A percentile compares a stretch with the other conserved stretches of the same genome.
These are phyloP conservation scores for Thinopyrum elongatum DNA, from an alignment of 176 grass and related monocot genomes.

Conservation along the genomic window DNA sequence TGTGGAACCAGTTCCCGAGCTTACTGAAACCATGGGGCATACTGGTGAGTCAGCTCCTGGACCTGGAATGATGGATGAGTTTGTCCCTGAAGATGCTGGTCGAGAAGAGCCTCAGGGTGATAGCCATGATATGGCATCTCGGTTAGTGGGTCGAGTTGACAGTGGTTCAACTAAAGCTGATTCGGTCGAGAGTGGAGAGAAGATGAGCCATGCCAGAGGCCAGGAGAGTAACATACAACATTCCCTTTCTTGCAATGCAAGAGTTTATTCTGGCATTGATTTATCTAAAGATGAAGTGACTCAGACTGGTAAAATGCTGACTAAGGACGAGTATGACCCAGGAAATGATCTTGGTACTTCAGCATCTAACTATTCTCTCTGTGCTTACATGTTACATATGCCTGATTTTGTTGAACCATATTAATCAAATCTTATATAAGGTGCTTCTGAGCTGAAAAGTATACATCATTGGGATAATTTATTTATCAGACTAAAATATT, in stretches of 20 bases:
- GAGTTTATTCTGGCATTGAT: constrained; percentile 87
- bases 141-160: constrained; percentile 72
- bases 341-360: constrained; percentile 65
- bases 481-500: constrained; percentile 4
- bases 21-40: constrained; percentile 81
- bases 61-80: constrained; percentile 84
- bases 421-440: background rate
- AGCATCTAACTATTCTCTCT: constrained; percentile 13
- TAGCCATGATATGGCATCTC: constrained; percentile 95
- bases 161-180: constrained; percentile 92
- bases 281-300: constrained; percentile 92
- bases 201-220: constrained; percentile 60
- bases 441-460: constrained; percentile 6
- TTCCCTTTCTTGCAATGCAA: constrained; percentile 95
- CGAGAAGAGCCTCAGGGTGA: constrained; percentile 69
- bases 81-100: constrained; percentile 63
- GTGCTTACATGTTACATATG: constrained; percentile 5
- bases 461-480: background rate
- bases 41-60: constrained; percentile 92
- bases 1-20: constrained; percentile 77
- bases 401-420: constrained; percentile 10
- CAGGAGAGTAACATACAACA: constrained; percentile 68
- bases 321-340: constrained; percentile 38
- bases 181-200: constrained; percentile 86
- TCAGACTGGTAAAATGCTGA: constrained; percentile 52